phyloP scores from a whole-genome alignment of 768 basidiomycete species.

The Kwoniella botswanensis region DNA sequence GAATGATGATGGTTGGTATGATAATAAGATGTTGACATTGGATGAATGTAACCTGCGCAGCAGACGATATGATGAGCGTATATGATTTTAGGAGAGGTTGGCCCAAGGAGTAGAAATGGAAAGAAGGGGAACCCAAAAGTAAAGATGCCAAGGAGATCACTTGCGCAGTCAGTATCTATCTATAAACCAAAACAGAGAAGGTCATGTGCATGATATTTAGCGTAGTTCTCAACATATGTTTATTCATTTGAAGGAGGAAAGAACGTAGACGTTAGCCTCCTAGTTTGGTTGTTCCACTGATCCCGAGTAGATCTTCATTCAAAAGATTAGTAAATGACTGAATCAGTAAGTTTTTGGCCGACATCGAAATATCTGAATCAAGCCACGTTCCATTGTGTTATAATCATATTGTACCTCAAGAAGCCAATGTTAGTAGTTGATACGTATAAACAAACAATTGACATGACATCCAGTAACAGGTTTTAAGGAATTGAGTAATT shows the following conservation, averaged over 20 bases:
- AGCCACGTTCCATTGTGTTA: not conserved
- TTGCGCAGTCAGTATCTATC: not conserved
- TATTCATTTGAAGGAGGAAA: not conserved
- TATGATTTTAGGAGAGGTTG: not conserved
- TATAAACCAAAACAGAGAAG: not conserved
- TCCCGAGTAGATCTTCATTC: slow-evolving; percentile 7
- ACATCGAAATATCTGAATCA: not conserved
- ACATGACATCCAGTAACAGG: too few species aligned
- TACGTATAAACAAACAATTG: not conserved
- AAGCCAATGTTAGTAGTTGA: not conserved
- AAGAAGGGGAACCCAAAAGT: not conserved
- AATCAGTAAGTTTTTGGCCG: not conserved
- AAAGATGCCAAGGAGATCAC: not conserved
- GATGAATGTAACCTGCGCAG: not conserved
- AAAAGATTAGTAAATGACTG: slow-evolving; percentile 5
- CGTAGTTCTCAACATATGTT: not conserved
- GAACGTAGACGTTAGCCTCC: slow-evolving; percentile 12
- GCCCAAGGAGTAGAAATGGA: not conserved
- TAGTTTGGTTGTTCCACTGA: slow-evolving; percentile 9
- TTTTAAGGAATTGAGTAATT: too few species aligned
- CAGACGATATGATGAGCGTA: not conserved
- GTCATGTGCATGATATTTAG: not conserved
- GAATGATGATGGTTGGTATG: slow-evolving; percentile 1
- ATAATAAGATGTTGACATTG: not conserved
- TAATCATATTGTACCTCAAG: too few species aligned